Conservation (phyloP, 768 basidiomycete genomes). For the Glaciozyma antarctica region DNA sequence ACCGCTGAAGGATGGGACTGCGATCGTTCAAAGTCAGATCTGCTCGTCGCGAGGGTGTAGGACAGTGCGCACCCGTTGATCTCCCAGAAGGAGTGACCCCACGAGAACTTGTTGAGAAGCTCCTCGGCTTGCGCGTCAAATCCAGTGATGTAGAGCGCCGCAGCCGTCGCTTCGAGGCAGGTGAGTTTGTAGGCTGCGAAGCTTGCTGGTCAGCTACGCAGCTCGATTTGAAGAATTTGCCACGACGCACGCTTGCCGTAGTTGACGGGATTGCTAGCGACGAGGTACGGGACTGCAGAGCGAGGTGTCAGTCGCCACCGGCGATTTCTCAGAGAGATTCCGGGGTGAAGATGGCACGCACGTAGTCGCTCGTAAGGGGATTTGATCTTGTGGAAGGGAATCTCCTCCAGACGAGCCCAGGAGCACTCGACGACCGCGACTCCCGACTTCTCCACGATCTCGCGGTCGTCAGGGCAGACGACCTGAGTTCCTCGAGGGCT, state of each 20-base stretch:
- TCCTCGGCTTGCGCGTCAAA: slow-evolving; percentile 70
- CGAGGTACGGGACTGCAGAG: slow-evolving; percentile 73
- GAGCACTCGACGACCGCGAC: slow-evolving; percentile 98
- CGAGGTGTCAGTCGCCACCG: slow-evolving; percentile 2
- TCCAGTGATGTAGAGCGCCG: slow-evolving; percentile 87
- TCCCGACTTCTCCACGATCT: slow-evolving; percentile 61
- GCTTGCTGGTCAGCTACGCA: background rate
- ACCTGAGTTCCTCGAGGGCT: slow-evolving; percentile 76
- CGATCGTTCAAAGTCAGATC: background rate
- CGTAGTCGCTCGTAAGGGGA: slow-evolving; percentile 84
- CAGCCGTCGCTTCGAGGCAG: slow-evolving; percentile 69
- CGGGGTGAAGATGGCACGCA: slow-evolving; percentile 43
- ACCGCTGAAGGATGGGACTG: slow-evolving; percentile 61
- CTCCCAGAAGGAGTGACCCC: slow-evolving; percentile 78
- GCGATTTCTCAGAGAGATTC: background rate
- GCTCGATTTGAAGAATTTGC: too few relatives aligned
- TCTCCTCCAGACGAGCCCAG: slow-evolving; percentile 90
- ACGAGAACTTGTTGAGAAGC: slow-evolving; percentile 71
- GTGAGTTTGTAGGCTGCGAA: slow-evolving; percentile 68
- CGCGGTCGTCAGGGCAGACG: slow-evolving; percentile 74
- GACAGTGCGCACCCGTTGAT: slow-evolving; percentile 59
- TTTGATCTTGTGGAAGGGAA: slow-evolving; percentile 86
- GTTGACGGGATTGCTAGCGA: slow-evolving; percentile 94
- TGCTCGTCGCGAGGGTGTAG: background rate
- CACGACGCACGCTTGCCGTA: slow-evolving; percentile 63